Evolutionary conservation across 2,329 filamentous ascomycete genomes (phyloP).

Genomic region (Curvularia sp.): DNA sequence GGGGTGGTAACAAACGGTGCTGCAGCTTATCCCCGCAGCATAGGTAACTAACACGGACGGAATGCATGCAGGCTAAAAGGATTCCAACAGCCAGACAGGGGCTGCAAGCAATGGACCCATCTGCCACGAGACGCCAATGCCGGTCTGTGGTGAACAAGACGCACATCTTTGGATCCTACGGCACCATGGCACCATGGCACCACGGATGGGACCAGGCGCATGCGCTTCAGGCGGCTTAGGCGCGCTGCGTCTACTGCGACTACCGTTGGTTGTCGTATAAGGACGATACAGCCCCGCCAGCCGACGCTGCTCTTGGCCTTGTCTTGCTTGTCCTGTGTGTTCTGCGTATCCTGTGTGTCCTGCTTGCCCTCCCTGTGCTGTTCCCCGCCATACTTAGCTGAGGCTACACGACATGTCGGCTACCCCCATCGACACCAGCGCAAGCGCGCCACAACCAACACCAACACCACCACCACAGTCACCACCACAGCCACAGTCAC

Average conservation of each 20-base stretch:
- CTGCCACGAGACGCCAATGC: slow-evolving; percentile 3
- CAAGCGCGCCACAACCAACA: slow-evolving; percentile 9
- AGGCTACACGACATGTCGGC: slow-evolving; percentile 21
- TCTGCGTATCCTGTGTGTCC: too few species aligned
- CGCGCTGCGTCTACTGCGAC: background rate
- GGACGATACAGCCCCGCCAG: background rate
- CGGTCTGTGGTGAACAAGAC: slow-evolving; percentile 5
- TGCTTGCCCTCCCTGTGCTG: too few species aligned
- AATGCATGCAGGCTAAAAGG: background rate
- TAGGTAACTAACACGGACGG: background rate
- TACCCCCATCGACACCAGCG: slow-evolving; percentile 20
- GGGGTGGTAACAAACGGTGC: background rate
- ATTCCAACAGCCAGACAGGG: background rate
- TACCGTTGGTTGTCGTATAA: background rate
- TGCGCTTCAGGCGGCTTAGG: background rate
- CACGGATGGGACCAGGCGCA: background rate
- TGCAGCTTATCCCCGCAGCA: background rate
- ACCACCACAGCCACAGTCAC: background rate
- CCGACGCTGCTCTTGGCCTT: background rate
- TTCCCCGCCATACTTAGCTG: background rate
- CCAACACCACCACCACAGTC: background rate
- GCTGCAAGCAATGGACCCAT: background rate
- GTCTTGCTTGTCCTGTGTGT: background rate
- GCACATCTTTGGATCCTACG: slow-evolving; percentile 5
- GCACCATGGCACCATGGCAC: slow-evolving; percentile 1